These are phyloP conservation scores for Pythium myriotylum DNA, from an alignment of 352 stramenopile species.

Conservation along the genomic window DNA sequence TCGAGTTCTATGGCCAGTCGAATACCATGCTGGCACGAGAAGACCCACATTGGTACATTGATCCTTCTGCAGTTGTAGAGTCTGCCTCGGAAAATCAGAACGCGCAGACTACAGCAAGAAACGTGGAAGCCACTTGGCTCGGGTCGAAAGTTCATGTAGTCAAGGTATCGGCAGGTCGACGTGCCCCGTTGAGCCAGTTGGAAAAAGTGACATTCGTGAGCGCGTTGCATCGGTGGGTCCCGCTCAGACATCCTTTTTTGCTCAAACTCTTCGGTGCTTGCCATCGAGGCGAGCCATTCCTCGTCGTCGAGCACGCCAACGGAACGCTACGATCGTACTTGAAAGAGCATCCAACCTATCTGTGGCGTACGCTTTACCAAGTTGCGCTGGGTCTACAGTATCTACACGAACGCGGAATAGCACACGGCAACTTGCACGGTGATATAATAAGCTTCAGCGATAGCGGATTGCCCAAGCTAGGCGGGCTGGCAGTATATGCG, in stretches of 20 bases:
- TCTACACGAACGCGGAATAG: constrained; percentile 55
- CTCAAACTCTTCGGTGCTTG: constrained; percentile 12
- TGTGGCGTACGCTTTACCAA: constrained; percentile 39
- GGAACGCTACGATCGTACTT: constrained; percentile 7
- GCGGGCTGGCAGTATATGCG: too few species aligned
- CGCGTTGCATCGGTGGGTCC: background rate
- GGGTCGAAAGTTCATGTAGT: background rate
- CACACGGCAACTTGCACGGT: constrained; percentile 20
- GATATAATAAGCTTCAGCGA: constrained; percentile 30
- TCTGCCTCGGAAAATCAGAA: too few species aligned
- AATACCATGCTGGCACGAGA: too few species aligned
- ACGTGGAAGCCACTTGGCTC: too few species aligned
- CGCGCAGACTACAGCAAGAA: too few species aligned
- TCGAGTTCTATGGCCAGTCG: too few species aligned
- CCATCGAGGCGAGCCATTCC: constrained; percentile 14
- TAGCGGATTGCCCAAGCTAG: constrained; percentile 15
- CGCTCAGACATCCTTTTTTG: constrained; percentile 9
- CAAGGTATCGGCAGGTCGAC: too few species aligned
- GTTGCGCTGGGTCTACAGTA: constrained; percentile 60
- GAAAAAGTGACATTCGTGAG: too few species aligned
- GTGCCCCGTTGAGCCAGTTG: too few species aligned
- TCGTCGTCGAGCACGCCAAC: constrained; percentile 12
- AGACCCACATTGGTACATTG: too few species aligned
- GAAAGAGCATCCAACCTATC: constrained; percentile 20
- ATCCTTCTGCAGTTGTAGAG: too few species aligned